phyloP scores from a whole-genome alignment of 2,329 filamentous ascomycete genomes.

The Clonostachys solani region DNA sequence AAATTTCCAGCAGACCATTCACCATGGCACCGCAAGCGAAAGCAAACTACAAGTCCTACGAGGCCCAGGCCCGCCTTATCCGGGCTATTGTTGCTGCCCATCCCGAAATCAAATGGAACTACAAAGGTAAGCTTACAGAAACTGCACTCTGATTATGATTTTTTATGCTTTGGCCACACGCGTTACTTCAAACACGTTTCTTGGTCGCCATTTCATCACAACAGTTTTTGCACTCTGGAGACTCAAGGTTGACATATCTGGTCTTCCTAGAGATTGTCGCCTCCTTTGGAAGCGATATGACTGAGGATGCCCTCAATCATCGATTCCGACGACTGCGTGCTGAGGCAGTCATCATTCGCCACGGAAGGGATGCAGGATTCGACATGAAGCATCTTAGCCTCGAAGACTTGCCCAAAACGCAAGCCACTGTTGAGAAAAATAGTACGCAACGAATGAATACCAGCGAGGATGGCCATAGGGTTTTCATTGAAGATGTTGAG shows the following conservation, averaged over 20 bases:
- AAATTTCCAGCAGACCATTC: not conserved
- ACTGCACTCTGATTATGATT: not conserved
- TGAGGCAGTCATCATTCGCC: constrained; percentile 30
- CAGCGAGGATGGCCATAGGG: not conserved
- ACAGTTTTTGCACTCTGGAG: not conserved
- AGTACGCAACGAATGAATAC: constrained; percentile 25
- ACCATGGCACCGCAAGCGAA: constrained; percentile 38
- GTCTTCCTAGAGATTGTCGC: constrained; percentile 34
- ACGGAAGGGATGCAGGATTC: constrained; percentile 23
- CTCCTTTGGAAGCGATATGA: constrained; percentile 45
- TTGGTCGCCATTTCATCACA: not conserved
- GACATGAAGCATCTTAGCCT: constrained; percentile 37
- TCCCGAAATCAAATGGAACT: constrained; percentile 51
- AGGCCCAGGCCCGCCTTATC: constrained; percentile 55
- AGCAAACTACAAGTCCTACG: constrained; percentile 56
- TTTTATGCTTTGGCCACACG: not conserved
- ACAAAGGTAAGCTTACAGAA: constrained; percentile 45
- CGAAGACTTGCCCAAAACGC: constrained; percentile 28
- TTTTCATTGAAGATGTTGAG: too few species aligned
- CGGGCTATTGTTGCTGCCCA: constrained; percentile 57
- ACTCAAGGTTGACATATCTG: not conserved
- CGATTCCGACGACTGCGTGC: constrained; percentile 43
- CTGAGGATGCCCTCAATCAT: constrained; percentile 42
- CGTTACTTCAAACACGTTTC: not conserved
- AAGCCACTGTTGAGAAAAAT: constrained; percentile 30